phyloP scores from a whole-genome alignment of 176 grass and related monocot genomes.

The Cenchrus americanus region DNA sequence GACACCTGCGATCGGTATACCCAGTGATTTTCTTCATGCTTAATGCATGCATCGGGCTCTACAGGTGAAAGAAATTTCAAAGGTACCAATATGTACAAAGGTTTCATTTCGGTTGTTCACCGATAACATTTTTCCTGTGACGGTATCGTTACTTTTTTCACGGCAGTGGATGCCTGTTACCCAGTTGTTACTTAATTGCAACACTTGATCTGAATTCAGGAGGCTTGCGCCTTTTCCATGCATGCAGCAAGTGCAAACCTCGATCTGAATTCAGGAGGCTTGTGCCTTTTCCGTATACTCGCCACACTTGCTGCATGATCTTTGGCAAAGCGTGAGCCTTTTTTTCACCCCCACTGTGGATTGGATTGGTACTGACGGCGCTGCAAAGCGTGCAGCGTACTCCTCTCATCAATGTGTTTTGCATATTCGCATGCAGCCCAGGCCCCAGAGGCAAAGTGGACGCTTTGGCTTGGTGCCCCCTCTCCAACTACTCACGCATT shows the following conservation, averaged over 20 bases:
- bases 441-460: slow-evolving; percentile 31
- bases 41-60: neutral
- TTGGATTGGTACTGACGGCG: slow-evolving; percentile 5
- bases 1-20: neutral
- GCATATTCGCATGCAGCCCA: slow-evolving; percentile 33
- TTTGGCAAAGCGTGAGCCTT: slow-evolving; percentile 7
- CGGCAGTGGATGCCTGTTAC: neutral
- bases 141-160: neutral
- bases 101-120: neutral
- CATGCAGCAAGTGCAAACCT: too few relatives aligned
- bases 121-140: neutral
- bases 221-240: neutral
- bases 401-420: slow-evolving; percentile 46
- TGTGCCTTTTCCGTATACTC: slow-evolving; percentile 9
- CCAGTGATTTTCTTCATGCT: neutral
- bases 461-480: slow-evolving; percentile 35
- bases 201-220: neutral
- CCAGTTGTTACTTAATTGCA: slow-evolving; percentile 1
- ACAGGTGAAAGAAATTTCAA: neutral
- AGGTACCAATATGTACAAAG: neutral
- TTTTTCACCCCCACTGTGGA: neutral
- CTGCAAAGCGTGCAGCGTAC: slow-evolving; percentile 36
- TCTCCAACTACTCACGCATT: slow-evolving; percentile 43
- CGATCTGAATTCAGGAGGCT: neutral
- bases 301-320: slow-evolving; percentile 14